Base-by-base conservation (phyloP, 352 stramenopile species). In the Globisporangium uncinulatum region DNA sequence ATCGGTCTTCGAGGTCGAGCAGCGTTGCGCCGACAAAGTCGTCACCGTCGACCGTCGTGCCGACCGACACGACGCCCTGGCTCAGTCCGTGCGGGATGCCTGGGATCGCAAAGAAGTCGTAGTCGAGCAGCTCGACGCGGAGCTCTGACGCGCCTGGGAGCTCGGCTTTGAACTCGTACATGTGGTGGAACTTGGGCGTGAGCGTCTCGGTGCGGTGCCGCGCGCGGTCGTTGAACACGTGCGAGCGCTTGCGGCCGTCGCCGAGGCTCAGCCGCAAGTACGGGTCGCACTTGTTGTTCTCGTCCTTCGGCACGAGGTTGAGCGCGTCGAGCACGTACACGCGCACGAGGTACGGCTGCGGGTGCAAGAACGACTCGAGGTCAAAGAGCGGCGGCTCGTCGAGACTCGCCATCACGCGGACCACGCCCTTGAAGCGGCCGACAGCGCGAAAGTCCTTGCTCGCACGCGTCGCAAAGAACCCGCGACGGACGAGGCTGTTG, bases 1-100 rank as follows among this genome's bases (percentile, higher is more conserved):
- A 97, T 8, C 92, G 80, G 53, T 98, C 91, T 66, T 98, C 92
- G 0, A 98, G 68, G 58, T 98, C 92, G 41, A 98, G 95, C 1
- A 84, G 65, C n/a, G 91, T 98, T 13, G 84, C 79, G 4, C 92
- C 92, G 54, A 98, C 92, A 39, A 97, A 86, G 39, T 97, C 88
- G 55, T 97, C 89, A 31, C 71, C 79, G 24, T 70, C 71, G 21
- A 84, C 66, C 3, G 71, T 81, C 34, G 61, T 81, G 31, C 72
- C 74, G 2, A 82, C 61, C 19, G 71, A 70, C 37, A 71, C 73
- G 29, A 86, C 51, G 0, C 75, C 74, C 44, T 76, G 83, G 49
- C 68, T 88, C 48, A 82, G 20, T n/a, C 79, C 73, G 19, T 59
- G 67, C 24, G 77, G 72, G 41, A 87, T 64, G 4, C 54, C 73